Evolutionary conservation across 139 green algal genomes (phyloP), one percentile per base, ranked within the genome.

Genomic region (Auxenochlorella pyrenoidosa): DNA sequence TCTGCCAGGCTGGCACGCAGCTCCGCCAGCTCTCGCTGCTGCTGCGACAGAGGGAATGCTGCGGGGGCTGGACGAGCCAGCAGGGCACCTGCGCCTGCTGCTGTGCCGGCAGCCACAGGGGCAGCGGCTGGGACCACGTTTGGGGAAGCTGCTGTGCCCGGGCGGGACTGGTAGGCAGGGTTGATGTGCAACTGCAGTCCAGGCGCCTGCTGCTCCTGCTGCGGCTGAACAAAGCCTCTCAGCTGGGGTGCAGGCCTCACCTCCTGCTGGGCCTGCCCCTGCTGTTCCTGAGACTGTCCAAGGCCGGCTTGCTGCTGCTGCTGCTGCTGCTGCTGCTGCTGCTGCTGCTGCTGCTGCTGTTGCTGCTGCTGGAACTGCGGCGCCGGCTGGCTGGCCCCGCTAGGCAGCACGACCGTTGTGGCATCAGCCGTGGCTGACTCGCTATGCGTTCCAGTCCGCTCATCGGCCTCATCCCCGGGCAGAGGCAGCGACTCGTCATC

Each of bases 401-500:
- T 6, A 5, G 32, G 68, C 68, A 40, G 63, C 30, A 13, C 68
- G 22, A 40, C 40, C 5, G 73, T 2, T 36, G 73, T 32, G 21
- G 36, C 13, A 32, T 19, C 71, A 51, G 36, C 71, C 1, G 38
- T 21, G 28, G 75, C 75, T 82, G 75, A 1, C 24, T 2, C 44
- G 24, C 40, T 26, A 1, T 4, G 34, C 16, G 71, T 34, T 32
- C 2, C 71, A 24, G 54, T 13, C 54, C 54, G 54, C 54, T 63
- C 54, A 8, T 63, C 54, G 22, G 16, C 54, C 59, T 84, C 79
- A 59, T 84, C 79, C 12, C 40, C 79, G 36, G 79, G 79, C 38
- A 84, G 79, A 26, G 79, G 79, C 79, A 84, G 59, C 3, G 54
- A 73, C 8, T 84, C 79, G 38, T 75, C 79, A 75, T 84, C 79